Conservation (phyloP, 2,329 filamentous ascomycete species). For the Gnomoniopsis sp. region DNA sequence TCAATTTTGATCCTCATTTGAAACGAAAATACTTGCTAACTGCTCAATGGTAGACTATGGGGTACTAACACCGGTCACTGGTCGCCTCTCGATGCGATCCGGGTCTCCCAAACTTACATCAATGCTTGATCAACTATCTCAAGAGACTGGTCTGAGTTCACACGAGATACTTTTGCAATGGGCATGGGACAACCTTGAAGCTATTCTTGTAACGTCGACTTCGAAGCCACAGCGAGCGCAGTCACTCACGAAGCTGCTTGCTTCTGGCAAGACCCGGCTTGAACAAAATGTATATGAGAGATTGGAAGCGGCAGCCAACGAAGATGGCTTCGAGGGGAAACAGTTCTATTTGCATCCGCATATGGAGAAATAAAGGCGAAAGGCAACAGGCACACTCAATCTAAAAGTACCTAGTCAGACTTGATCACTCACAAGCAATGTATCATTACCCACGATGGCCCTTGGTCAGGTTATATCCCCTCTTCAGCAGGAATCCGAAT, state of each 20-base stretch:
- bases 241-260: not conserved
- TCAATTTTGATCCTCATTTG: no score
- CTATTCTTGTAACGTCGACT: not conserved
- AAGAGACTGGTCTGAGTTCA: not conserved
- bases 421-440: no score
- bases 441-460: no score
- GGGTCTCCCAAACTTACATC: not conserved
- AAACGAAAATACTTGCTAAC: not conserved
- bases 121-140: not conserved
- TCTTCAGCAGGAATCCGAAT: no score
- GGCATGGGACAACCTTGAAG: not conserved
- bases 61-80: not conserved
- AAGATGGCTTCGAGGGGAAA: not conserved
- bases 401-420: no score
- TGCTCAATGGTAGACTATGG: not conserved
- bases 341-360: constrained; percentile 5
- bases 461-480: no score
- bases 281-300: not conserved
- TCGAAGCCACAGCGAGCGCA: not conserved
- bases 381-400: no score
- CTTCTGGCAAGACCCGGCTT: not conserved
- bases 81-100: not conserved
- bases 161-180: constrained; percentile 1
- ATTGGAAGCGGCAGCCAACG: not conserved
- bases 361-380: not conserved